These are phyloP conservation scores for Euphorbia celastroides DNA, from an alignment of 441 rosid species.

Conservation along the genomic window DNA sequence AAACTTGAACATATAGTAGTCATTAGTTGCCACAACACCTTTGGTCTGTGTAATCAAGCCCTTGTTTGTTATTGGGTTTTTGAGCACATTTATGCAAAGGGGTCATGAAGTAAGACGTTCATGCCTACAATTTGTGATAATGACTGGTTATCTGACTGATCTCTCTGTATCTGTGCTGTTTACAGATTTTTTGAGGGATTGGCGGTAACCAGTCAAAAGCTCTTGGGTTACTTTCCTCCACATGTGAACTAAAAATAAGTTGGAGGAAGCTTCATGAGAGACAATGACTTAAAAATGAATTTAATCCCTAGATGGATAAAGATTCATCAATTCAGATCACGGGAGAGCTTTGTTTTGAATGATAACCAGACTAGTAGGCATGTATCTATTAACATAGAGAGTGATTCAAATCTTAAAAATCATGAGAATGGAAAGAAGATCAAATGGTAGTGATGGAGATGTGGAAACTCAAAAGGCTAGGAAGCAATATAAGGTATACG, in stretches of 20 bases:
- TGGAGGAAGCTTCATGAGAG: neutral
- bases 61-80: neutral
- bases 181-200: constrained; percentile 17
- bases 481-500: neutral
- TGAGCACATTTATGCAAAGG: neutral
- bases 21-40: neutral
- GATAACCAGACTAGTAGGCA: neutral
- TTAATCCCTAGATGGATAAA: neutral
- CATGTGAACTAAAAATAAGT: constrained; percentile 5
- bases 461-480: neutral
- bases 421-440: constrained; percentile 1
- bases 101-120: neutral
- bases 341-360: neutral
- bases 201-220: constrained; percentile 14
- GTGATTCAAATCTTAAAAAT: neutral
- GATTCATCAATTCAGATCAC: neutral
- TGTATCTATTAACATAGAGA: neutral
- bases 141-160: constrained; percentile 16
- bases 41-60: neutral
- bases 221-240: neutral
- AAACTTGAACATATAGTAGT: neutral
- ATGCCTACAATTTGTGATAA: neutral
- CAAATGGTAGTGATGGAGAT: neutral
- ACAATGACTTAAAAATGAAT: neutral
- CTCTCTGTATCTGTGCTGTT: constrained; percentile 14